Evolutionary conservation across 2,329 filamentous ascomycete species (phyloP).

Genomic region (Penicillium polonicum): DNA sequence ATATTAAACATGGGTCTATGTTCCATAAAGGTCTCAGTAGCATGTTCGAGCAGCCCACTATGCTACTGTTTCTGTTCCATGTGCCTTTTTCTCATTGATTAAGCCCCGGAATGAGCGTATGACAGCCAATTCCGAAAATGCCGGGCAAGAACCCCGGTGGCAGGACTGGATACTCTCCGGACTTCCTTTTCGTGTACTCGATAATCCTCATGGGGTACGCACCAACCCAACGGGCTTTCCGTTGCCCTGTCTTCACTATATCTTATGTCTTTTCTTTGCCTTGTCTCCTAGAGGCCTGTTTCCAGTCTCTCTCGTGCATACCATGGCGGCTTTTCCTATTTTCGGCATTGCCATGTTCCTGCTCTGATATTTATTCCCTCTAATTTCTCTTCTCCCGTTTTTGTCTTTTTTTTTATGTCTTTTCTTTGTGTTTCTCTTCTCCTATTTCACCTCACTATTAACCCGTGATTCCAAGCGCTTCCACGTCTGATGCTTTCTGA

Average conservation of each 20-base stretch:
- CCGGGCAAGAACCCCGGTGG: background rate
- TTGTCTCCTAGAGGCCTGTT: background rate
- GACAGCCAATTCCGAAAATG: background rate
- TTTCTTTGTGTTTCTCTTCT: background rate
- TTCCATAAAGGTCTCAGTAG: slow-evolving; percentile 6
- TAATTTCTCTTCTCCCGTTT: slow-evolving; percentile 2
- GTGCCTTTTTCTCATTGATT: background rate
- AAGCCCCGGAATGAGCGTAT: slow-evolving; percentile 1
- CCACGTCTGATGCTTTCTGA: slow-evolving; percentile 9
- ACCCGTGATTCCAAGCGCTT: slow-evolving; percentile 11
- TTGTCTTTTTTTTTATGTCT: background rate
- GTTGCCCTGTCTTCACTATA: background rate
- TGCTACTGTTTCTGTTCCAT: slow-evolving; percentile 9
- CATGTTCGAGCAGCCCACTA: background rate
- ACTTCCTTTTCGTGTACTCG: background rate
- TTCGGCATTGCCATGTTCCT: slow-evolving; percentile 2
- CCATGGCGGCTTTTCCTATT: slow-evolving; percentile 14
- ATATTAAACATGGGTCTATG: slow-evolving; percentile 5
- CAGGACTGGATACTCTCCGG: background rate
- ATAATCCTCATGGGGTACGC: slow-evolving; percentile 4
- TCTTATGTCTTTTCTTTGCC: slow-evolving; percentile 2
- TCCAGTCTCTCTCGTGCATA: slow-evolving; percentile 17
- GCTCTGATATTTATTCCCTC: slow-evolving; percentile 1
- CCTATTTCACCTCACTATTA: background rate
- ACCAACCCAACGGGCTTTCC: slow-evolving; percentile 3